Percentiles rank a stretch among this genome's conserved stretches.
Evolutionary conservation across 1,284 basidiomycete genomes (phyloP).

Genomic region (Porogramme epimiltina): DNA sequence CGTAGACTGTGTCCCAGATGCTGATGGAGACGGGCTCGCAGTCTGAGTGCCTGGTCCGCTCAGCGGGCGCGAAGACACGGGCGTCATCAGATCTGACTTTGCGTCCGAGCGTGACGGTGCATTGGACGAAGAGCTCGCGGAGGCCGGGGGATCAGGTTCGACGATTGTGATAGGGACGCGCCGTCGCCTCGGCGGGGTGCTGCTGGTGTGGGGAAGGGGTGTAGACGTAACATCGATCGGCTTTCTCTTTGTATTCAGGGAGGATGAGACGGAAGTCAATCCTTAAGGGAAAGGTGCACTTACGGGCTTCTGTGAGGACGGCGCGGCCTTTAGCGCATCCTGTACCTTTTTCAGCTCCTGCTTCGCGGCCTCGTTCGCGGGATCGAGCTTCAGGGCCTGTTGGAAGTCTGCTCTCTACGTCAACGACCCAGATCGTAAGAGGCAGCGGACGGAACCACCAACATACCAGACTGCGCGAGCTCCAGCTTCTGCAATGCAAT

Average conservation of each 20-base stretch:
- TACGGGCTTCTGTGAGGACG: slow-evolving; percentile 35
- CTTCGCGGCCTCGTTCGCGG: slow-evolving; percentile 57
- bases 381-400: slow-evolving; percentile 57
- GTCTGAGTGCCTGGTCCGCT: neutral
- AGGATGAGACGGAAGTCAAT: slow-evolving; percentile 9
- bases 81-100: slow-evolving; percentile 24
- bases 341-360: slow-evolving; percentile 54
- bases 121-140: slow-evolving; percentile 10
- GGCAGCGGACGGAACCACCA: neutral
- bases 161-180: slow-evolving; percentile 73
- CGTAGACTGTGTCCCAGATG: slow-evolving; percentile 3
- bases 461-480: slow-evolving; percentile 61
- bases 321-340: slow-evolving; percentile 32
- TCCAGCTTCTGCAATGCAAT: slow-evolving; percentile 48
- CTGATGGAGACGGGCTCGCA: neutral
- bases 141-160: slow-evolving; percentile 36
- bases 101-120: slow-evolving; percentile 10
- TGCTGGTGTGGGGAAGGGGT: slow-evolving; percentile 16
- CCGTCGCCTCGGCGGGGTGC: slow-evolving; percentile 42
- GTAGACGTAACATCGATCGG: slow-evolving; percentile 21
- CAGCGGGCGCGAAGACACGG: slow-evolving; percentile 34
- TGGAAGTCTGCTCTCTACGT: slow-evolving; percentile 51
- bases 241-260: slow-evolving; percentile 4
- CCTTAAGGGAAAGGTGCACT: neutral
- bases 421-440: neutral